Conservation (phyloP, 495 filamentous ascomycete genomes). For the Penicillium ochrochloron region DNA sequence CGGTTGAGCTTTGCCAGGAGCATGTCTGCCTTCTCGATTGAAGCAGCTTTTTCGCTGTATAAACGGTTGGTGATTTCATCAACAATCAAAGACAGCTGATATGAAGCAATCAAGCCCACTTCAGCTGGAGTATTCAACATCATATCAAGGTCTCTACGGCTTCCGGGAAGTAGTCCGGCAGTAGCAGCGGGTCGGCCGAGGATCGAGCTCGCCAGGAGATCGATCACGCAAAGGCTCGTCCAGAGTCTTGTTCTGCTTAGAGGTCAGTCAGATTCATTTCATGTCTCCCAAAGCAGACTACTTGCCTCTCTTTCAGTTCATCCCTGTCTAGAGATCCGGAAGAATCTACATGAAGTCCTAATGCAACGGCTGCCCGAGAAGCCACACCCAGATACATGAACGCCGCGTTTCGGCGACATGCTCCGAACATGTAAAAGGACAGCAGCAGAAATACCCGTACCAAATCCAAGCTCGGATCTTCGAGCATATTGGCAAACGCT, state of each 20-base stretch:
- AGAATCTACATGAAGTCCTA: slow-evolving; percentile 44
- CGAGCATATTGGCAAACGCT: slow-evolving; percentile 44
- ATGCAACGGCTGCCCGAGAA: slow-evolving; percentile 45
- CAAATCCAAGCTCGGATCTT: slow-evolving; percentile 48
- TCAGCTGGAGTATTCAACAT: slow-evolving; percentile 13
- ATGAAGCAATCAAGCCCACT: slow-evolving; percentile 39
- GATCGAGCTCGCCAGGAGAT: slow-evolving; percentile 49
- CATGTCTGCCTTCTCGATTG: slow-evolving; percentile 38
- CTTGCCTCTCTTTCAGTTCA: slow-evolving; percentile 33
- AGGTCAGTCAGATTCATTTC: slow-evolving; percentile 7
- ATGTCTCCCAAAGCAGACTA: neutral
- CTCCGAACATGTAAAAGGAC: slow-evolving; percentile 54
- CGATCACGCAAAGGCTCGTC: slow-evolving; percentile 51
- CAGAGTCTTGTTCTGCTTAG: slow-evolving; percentile 38
- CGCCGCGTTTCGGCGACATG: slow-evolving; percentile 52
- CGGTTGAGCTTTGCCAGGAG: slow-evolving; percentile 40
- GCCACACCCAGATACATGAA: slow-evolving; percentile 56
- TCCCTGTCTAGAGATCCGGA: slow-evolving; percentile 16
- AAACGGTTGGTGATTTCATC: slow-evolving; percentile 42
- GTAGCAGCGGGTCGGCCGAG: slow-evolving; percentile 47
- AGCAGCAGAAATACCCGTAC: slow-evolving; percentile 48
- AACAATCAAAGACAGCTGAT: slow-evolving; percentile 38
- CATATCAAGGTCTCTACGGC: slow-evolving; percentile 15
- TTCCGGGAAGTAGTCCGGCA: slow-evolving; percentile 32
- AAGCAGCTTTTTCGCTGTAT: slow-evolving; percentile 39